Evolutionary conservation across 192 early-diverging fungal species (phyloP).

Genomic region (Umbelopsis isabellina): DNA sequence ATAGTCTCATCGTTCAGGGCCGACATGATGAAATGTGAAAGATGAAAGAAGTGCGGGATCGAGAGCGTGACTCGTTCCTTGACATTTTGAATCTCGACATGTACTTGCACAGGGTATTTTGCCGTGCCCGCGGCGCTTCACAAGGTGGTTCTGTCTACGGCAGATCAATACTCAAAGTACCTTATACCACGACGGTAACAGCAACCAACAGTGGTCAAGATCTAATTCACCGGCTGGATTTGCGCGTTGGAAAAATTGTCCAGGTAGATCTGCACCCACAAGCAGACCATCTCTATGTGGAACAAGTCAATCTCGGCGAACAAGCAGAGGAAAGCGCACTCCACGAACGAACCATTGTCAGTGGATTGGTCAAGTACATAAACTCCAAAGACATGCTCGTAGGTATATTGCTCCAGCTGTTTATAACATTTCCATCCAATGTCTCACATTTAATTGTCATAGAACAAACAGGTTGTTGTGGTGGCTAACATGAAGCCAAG

Average conservation of each 20-base stretch:
- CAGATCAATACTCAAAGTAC: not conserved
- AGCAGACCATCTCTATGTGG: conserved; percentile 52
- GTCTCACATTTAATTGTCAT: not conserved
- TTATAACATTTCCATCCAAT: not conserved
- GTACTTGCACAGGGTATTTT: not conserved
- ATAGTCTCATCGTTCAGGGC: conserved; percentile 28
- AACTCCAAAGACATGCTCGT: conserved; percentile 46
- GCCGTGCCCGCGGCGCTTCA: not conserved
- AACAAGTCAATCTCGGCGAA: conserved; percentile 60
- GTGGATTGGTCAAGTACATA: conserved; percentile 61
- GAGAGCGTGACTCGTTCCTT: conserved; percentile 3
- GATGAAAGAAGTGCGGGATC: not conserved
- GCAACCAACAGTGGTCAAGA: not conserved
- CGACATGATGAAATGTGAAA: conserved; percentile 20
- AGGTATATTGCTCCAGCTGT: conserved; percentile 21
- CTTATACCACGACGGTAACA: not conserved
- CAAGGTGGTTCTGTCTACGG: not conserved
- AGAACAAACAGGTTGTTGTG: conserved; percentile 54
- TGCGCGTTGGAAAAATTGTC: conserved; percentile 66
- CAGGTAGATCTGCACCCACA: conserved; percentile 55
- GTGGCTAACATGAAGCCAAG: conserved; percentile 68
- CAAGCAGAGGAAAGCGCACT: conserved; percentile 38
- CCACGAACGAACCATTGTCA: conserved; percentile 66
- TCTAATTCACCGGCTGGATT: conserved; percentile 52
- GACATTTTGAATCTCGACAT: not conserved